Percentiles rank a stretch among this genome's conserved stretches.
phyloP scores from a whole-genome alignment of 2,329 filamentous ascomycete genomes.

The Talaromyces amestolkiae region DNA sequence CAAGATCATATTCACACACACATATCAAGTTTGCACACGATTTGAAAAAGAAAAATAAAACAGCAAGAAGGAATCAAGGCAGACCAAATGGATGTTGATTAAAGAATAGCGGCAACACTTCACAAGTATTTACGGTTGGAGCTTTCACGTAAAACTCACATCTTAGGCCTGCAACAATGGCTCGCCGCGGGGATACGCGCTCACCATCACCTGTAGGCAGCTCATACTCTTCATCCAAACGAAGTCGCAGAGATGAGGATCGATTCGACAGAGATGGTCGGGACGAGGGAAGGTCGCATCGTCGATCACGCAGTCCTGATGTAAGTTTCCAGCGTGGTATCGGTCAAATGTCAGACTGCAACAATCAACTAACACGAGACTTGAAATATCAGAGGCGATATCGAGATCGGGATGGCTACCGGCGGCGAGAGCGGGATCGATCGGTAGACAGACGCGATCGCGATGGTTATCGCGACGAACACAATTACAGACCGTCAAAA shows the following conservation, averaged over 20 bases:
- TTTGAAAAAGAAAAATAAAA: background rate
- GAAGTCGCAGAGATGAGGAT: conserved; percentile 55
- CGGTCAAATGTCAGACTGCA: background rate
- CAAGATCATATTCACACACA: background rate
- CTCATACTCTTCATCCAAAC: conserved; percentile 70
- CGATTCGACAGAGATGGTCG: conserved; percentile 52
- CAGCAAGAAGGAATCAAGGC: background rate
- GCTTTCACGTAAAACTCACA: conserved; percentile 48
- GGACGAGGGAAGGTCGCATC: conserved; percentile 50
- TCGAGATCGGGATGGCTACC: conserved; percentile 54
- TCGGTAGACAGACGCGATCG: conserved; percentile 56
- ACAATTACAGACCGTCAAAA: conserved; percentile 60
- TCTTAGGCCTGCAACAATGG: conserved; percentile 55
- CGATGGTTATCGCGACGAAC: conserved; percentile 55
- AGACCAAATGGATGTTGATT: conserved; percentile 11
- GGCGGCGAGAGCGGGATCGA: conserved; percentile 66
- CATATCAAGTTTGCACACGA: background rate
- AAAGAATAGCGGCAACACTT: background rate
- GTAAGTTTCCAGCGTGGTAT: conserved; percentile 33
- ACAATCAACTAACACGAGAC: conserved; percentile 8
- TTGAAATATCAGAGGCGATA: conserved; percentile 59
- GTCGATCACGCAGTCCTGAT: conserved; percentile 50
- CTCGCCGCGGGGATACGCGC: conserved; percentile 64
- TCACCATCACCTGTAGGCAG: conserved; percentile 94
- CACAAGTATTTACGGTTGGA: conserved; percentile 20